Base-by-base conservation (phyloP, 1,139 yeast genomes). In the Kluyveromyces sp. region DNA sequence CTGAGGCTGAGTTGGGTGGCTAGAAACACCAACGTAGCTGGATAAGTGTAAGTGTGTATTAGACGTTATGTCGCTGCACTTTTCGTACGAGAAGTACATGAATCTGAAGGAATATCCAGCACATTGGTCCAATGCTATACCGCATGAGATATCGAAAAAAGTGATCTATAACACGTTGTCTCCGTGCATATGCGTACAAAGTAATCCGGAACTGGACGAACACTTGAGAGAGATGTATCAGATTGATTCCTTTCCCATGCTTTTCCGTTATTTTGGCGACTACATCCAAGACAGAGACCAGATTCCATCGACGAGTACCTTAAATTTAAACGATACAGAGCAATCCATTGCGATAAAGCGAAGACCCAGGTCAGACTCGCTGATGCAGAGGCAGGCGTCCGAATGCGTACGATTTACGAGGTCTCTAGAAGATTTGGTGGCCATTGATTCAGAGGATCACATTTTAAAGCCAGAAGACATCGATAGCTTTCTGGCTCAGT, bases 381-480 rank as follows among this genome's bases (percentile, higher is more conserved):
- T 61, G 9, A 55, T 55, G 31, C 62, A 58, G 43, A 49, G 65
- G 25, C 61, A 59, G 41, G 59, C 55, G 43, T 61, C 60, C 8
- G 63, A 55, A 32, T 63, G 65, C 49, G 74, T 82, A 11, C 70
- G 71, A 36, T 68, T 68, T 44, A 73, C 67, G 58, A 71, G 66
- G 67, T 77, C 66, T 56, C 63, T 65, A 61, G 69, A 57, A 4
- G 71, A 68, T 41, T 39, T 67, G 2, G 44, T 67, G 0, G 60
- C 54, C 39, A 46, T 57, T 6, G 45, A 1, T 22, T 38, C 36
- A 45, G 53, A 34, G 52, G 48, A 31, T 33, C 56, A 4, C 48
- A 54, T 38, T 55, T 52, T 42, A 61, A 62, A 50, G 45, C 63
- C 20, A 56, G 60, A 40, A 62, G 58, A 28, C 56, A 58, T 68